These are phyloP conservation scores for Boletus insuetus DNA, from an alignment of 768 basidiomycete genomes.

Conservation along the genomic window DNA sequence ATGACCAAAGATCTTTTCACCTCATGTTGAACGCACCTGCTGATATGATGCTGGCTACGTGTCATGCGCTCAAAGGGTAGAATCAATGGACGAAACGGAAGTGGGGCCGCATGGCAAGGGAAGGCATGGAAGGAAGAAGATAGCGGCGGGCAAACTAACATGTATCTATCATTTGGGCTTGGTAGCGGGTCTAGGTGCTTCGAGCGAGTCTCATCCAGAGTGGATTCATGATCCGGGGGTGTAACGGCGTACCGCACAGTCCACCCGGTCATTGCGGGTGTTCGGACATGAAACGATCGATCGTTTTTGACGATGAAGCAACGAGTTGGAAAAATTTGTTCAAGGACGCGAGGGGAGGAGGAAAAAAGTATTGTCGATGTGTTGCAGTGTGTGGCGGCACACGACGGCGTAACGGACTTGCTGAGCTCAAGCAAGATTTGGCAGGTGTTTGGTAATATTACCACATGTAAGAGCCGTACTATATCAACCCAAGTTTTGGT, in stretches of 20 bases:
- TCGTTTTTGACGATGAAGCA: background rate
- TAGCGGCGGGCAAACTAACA: slow-evolving; percentile 16
- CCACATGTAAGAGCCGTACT: slow-evolving; percentile 18
- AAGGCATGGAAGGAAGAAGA: slow-evolving; percentile 25
- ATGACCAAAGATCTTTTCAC: slow-evolving; percentile 31
- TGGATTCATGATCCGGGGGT: slow-evolving; percentile 30
- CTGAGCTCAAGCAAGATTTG: slow-evolving; percentile 13
- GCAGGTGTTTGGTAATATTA: slow-evolving; percentile 6
- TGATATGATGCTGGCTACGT: slow-evolving; percentile 27
- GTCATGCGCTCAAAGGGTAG: slow-evolving; percentile 27
- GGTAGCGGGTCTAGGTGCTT: slow-evolving; percentile 9
- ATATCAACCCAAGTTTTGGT: slow-evolving; percentile 8
- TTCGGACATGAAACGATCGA: slow-evolving; percentile 33
- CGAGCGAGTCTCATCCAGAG: slow-evolving; percentile 4
- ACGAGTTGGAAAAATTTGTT: slow-evolving; percentile 22
- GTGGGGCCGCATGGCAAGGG: slow-evolving; percentile 22
- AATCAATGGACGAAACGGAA: slow-evolving; percentile 23
- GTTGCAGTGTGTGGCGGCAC: slow-evolving; percentile 2
- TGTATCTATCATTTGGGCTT: slow-evolving; percentile 10
- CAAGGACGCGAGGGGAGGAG: slow-evolving; percentile 2
- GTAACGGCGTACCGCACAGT: slow-evolving; percentile 22
- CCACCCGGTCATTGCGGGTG: slow-evolving; percentile 29
- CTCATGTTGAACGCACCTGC: slow-evolving; percentile 33
- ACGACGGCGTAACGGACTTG: background rate
- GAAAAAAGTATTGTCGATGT: background rate